Evolutionary conservation across 345 rosid species (phyloP).

Genomic region (Bruguiera parviflora): DNA sequence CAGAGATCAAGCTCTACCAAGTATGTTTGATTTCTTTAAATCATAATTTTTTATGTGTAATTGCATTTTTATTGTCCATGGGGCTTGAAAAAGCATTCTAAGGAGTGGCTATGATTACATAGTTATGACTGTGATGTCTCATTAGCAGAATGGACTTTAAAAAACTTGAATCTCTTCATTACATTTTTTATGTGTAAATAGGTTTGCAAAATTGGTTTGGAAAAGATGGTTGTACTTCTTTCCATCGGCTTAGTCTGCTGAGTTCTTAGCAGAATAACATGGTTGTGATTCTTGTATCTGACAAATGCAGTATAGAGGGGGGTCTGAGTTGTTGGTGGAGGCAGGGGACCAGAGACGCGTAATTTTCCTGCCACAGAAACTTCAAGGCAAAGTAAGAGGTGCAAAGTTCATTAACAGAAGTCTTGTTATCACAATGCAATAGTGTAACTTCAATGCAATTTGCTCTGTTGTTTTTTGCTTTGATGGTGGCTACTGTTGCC

Average conservation of each 20-base stretch:
- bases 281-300: constrained; percentile 9
- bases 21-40: constrained; percentile 32
- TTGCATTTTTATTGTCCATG: background rate
- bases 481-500: background rate
- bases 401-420: constrained; percentile 74
- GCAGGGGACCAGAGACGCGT: constrained; percentile 89
- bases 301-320: constrained; percentile 77
- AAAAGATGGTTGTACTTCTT: background rate
- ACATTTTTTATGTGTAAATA: background rate
- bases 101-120: too few relatives aligned
- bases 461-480: background rate
- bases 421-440: constrained; percentile 68
- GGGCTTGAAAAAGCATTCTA: constrained; percentile 1
- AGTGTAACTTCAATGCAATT: constrained; percentile 5
- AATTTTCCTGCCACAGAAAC: constrained; percentile 54
- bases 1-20: constrained; percentile 90
- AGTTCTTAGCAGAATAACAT: constrained; percentile 5
- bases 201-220: background rate
- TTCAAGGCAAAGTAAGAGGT: constrained; percentile 84
- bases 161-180: too few relatives aligned
- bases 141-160: too few relatives aligned
- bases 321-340: constrained; percentile 81
- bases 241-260: background rate
- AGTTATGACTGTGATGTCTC: too few relatives aligned
- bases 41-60: background rate